Conservation (phyloP, 345 rosid genomes). For the Aethionema arabicum region DNA sequence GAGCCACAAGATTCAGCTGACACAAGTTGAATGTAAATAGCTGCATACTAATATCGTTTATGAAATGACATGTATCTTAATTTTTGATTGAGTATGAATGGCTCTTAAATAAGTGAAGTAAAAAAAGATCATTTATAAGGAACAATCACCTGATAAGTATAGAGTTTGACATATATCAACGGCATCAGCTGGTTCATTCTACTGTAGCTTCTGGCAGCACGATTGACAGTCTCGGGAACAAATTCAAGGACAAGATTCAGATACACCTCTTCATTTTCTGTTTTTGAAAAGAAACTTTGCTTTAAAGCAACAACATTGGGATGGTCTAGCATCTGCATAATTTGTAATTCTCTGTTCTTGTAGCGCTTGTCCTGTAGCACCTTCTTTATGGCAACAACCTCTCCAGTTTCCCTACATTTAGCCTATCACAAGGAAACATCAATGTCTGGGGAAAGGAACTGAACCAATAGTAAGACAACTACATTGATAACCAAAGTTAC, state of each 20-base stretch:
- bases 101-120: background rate
- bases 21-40: background rate
- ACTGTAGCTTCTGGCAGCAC: slow-evolving; percentile 65
- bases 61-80: background rate
- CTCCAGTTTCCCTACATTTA: slow-evolving; percentile 87
- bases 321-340: slow-evolving; percentile 88
- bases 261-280: slow-evolving; percentile 79
- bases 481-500: slow-evolving; percentile 42
- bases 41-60: background rate
- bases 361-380: slow-evolving; percentile 87
- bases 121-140: background rate
- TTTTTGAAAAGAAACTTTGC: slow-evolving; percentile 74
- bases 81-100: background rate
- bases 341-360: slow-evolving; percentile 82
- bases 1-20: background rate
- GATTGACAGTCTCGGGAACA: slow-evolving; percentile 79
- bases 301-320: slow-evolving; percentile 75
- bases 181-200: slow-evolving; percentile 79
- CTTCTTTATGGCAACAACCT: slow-evolving; percentile 79
- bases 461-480: background rate
- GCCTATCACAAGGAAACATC: slow-evolving; percentile 51
- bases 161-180: slow-evolving; percentile 72
- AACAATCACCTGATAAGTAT: slow-evolving; percentile 64
- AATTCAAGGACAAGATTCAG: slow-evolving; percentile 78
- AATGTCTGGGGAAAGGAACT: slow-evolving; percentile 2